Conservation (phyloP, 768 basidiomycete genomes). For the Psilocybe azurescens region DNA sequence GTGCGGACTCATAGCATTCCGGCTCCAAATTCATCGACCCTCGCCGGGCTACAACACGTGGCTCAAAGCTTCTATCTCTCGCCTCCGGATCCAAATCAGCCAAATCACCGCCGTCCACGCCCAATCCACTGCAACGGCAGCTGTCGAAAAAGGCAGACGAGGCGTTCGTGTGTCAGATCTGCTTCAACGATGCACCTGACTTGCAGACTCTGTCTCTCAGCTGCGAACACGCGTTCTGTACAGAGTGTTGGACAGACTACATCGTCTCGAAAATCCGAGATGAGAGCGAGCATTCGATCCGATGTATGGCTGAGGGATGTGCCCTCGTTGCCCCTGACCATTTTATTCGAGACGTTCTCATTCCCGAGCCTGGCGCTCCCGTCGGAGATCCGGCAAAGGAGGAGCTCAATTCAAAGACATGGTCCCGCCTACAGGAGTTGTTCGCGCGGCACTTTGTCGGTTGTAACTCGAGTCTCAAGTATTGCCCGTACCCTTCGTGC, state of each 20-base stretch:
- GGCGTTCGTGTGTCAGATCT: slow-evolving; percentile 90
- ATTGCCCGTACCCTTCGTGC: slow-evolving; percentile 95
- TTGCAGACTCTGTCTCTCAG: slow-evolving; percentile 69
- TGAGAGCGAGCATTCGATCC: slow-evolving; percentile 74
- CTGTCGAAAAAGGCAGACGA: slow-evolving; percentile 38
- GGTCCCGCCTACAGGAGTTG: slow-evolving; percentile 83
- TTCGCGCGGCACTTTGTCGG: slow-evolving; percentile 90
- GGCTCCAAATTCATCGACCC: slow-evolving; percentile 19
- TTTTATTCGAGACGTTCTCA: slow-evolving; percentile 63
- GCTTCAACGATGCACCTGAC: slow-evolving; percentile 77
- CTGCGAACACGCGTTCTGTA: slow-evolving; percentile 88
- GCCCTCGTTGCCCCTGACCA: slow-evolving; percentile 65
- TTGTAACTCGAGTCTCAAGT: slow-evolving; percentile 82
- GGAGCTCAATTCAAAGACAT: slow-evolving; percentile 54
- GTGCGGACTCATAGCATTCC: slow-evolving; percentile 36
- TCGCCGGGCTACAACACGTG: slow-evolving; percentile 41
- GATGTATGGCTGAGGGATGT: slow-evolving; percentile 86
- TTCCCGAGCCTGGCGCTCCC: slow-evolving; percentile 33
- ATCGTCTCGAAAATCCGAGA: slow-evolving; percentile 80
- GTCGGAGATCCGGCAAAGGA: slow-evolving; percentile 29
- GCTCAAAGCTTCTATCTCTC: slow-evolving; percentile 42
- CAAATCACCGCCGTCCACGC: slow-evolving; percentile 34
- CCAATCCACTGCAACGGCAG: slow-evolving; percentile 33
- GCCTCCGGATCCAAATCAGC: slow-evolving; percentile 35
- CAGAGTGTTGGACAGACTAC: slow-evolving; percentile 85